Conservation (phyloP, 345 rosid species). For the sweet orange (Citrus sinensis) region DVS_A1.0 CM039163.1:28023001-28023500, state of each 20-base stretch:
- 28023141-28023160: neutral
- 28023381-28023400: neutral
- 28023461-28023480: neutral
- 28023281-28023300: neutral
- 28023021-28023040: neutral
- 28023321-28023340: neutral
- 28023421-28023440: neutral
- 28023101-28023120: neutral
- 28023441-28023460: neutral
- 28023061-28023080: neutral
- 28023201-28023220: neutral
- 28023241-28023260: neutral
- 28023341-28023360: neutral
- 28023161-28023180: neutral
- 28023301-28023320: neutral
- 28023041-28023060: neutral
- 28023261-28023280: neutral
- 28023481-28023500: slow-evolving; percentile 13
- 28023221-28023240: neutral
- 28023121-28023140: neutral
- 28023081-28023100: neutral
- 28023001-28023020: neutral
- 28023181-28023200: neutral
- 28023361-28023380: neutral
- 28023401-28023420: neutral